A percentile compares a stretch with the other conserved stretches of the same genome.
These are phyloP conservation scores for Talaromyces sp. DNA, from an alignment of 2,329 filamentous ascomycete genomes.

Conservation along the genomic window DNA sequence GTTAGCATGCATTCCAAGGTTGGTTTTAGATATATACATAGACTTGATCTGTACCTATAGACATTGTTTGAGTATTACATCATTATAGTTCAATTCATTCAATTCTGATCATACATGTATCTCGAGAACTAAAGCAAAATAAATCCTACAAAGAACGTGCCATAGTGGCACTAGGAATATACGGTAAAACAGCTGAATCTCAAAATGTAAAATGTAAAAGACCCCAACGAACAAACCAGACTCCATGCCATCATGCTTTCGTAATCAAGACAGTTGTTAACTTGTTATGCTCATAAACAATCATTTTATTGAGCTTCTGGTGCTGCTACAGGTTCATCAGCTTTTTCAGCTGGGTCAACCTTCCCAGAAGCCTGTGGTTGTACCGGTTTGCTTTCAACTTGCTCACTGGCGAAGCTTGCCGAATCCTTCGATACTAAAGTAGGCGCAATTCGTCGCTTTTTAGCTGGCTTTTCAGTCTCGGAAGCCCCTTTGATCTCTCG, in stretches of 20 bases:
- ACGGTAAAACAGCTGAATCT: background rate
- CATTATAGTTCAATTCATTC: background rate
- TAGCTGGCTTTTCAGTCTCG: slow-evolving; percentile 47
- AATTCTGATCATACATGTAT: slow-evolving; percentile 1
- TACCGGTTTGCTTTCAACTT: background rate
- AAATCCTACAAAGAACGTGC: background rate
- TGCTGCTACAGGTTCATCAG: background rate
- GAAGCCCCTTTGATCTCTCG: background rate
- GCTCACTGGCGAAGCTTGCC: background rate
- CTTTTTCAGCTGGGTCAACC: background rate
- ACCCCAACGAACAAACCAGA: background rate
- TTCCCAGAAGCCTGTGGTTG: background rate
- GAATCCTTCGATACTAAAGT: slow-evolving; percentile 48
- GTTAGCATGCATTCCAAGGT: background rate
- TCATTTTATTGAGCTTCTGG: slow-evolving; percentile 2
- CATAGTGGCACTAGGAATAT: background rate
- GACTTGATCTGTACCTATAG: background rate
- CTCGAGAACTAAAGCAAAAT: background rate
- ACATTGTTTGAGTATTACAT: background rate
- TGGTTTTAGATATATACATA: background rate
- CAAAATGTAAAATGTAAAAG: background rate
- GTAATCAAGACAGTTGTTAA: background rate
- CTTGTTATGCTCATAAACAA: background rate
- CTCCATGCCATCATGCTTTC: slow-evolving; percentile 10
- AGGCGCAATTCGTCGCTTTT: slow-evolving; percentile 66